Evolutionary conservation across 2,329 filamentous ascomycete genomes (phyloP), one percentile per base, ranked within the genome.

Genomic region (Ascochyta pisi): DNA sequence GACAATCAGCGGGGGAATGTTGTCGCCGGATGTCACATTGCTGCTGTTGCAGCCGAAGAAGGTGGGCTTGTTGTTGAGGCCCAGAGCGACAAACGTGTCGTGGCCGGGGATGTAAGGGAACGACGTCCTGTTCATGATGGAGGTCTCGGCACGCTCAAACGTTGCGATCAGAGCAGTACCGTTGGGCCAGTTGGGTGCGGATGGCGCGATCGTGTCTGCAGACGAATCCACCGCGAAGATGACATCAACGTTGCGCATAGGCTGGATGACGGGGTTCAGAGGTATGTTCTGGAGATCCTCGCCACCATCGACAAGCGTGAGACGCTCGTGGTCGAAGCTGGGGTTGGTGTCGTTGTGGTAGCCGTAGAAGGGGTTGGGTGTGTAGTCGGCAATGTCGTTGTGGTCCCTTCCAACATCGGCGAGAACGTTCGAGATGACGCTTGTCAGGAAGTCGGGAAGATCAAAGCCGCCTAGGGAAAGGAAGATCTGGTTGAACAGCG

Each of bases 141-240:
- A 58, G 58, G 84, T 82, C 38, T 83, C 73, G 42, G 84, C 87
- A 43, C 90, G 88, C 62, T 88, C 76, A 70, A 91, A 94, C 1
- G 89, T 91, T 3, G 89, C 88, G 1, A 92, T 83, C 2, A 94
- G 77, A 0, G 89, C 80, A 0, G 89, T 89, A 22, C 90, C 91
- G 69, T 94, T 92, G 23, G 91, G 90, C 89, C 89, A 95, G 74
- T 79, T 82, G 44, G 81, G 81, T 1, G 72, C 69, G 1, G 72
- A 74, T 0, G 65, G 63, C 10, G 54, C 63, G 33, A 78, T 76
- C 0, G 86, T 91, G 71, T 95, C 91, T 2, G 89, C 90, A 1
- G 89, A 92, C 4, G 86, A 87, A 71, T 95, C 91, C 39, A 93
- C 79, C 1, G 91, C 90, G 68, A 94, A 93, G 69, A 95, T 89